phyloP scores from a whole-genome alignment of 805 yeast species.

The Torulaspora franciscae region DNA sequence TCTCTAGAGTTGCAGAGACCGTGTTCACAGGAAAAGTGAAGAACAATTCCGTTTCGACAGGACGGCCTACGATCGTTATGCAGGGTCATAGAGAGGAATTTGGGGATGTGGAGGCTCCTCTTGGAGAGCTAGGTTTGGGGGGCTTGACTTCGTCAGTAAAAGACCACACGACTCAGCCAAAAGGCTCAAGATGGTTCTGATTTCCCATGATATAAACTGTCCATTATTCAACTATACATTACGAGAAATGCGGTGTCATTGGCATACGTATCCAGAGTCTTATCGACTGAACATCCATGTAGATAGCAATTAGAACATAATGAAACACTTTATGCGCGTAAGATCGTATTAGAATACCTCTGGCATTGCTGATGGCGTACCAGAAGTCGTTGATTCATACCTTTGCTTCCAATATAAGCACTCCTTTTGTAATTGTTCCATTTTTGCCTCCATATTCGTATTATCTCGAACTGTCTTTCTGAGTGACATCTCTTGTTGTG shows the following conservation, averaged over 20 bases:
- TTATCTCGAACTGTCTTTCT: constrained; percentile 54
- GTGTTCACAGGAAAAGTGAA: constrained; percentile 63
- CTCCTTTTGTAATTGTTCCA: constrained; percentile 52
- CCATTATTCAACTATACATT: constrained; percentile 1
- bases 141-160: constrained; percentile 9
- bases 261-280: neutral
- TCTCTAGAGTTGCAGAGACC: constrained; percentile 66
- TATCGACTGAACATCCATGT: neutral
- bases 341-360: neutral
- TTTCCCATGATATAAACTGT: constrained; percentile 1
- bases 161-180: neutral
- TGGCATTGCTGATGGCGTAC: neutral
- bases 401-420: constrained; percentile 50
- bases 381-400: constrained; percentile 22
- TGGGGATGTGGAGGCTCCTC: constrained; percentile 71
- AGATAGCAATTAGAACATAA: neutral
- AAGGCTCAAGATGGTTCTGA: constrained; percentile 29
- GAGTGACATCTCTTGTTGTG: constrained; percentile 41
- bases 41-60: constrained; percentile 46
- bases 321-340: neutral
- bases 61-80: constrained; percentile 78
- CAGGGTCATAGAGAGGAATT: constrained; percentile 83
- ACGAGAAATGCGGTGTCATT: neutral
- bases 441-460: constrained; percentile 49
- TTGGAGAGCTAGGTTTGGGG: constrained; percentile 73